Evolutionary conservation across 2,329 filamentous ascomycete species (phyloP).

Genomic region (Periconia digitata): DNA sequence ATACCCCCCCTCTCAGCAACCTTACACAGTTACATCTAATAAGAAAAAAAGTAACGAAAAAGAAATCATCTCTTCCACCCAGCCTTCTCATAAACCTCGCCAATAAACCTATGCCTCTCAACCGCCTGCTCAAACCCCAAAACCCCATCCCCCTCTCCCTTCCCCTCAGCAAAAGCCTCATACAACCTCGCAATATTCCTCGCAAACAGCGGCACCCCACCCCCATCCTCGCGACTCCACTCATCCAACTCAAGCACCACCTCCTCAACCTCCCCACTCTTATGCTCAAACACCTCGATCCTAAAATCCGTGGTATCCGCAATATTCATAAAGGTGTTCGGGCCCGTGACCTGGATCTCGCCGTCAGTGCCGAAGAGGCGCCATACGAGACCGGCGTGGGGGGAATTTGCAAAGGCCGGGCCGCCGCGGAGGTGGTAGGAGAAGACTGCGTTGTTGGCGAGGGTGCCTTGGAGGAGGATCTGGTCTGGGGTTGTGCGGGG

Average conservation of each 20-base stretch:
- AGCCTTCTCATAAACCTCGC: slow-evolving; percentile 14
- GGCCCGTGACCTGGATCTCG: slow-evolving; percentile 37
- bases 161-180: slow-evolving; percentile 53
- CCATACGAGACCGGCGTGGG: slow-evolving; percentile 48
- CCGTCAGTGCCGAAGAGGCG: slow-evolving; percentile 52
- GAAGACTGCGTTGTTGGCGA: slow-evolving; percentile 26
- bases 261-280: slow-evolving; percentile 47
- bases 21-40: too few species aligned
- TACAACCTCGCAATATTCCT: slow-evolving; percentile 58
- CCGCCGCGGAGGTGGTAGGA: slow-evolving; percentile 52
- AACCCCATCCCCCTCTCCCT: slow-evolving; percentile 11
- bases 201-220: slow-evolving; percentile 28
- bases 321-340: slow-evolving; percentile 25
- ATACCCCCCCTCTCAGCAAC: too few species aligned
- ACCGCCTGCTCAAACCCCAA: slow-evolving; percentile 11
- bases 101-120: slow-evolving; percentile 12
- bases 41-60: too few species aligned
- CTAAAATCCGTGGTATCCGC: slow-evolving; percentile 41
- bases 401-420: slow-evolving; percentile 52
- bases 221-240: slow-evolving; percentile 49
- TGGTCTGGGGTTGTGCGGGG: slow-evolving; percentile 50
- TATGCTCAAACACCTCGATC: slow-evolving; percentile 55
- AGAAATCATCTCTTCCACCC: slow-evolving; percentile 5
- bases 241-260: slow-evolving; percentile 48
- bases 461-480: slow-evolving; percentile 43